A percentile compares a stretch with the other conserved stretches of the same genome.
Evolutionary conservation across 352 stramenopile genomes (phyloP).

Genomic region (Phytophthora ramorum): DNA sequence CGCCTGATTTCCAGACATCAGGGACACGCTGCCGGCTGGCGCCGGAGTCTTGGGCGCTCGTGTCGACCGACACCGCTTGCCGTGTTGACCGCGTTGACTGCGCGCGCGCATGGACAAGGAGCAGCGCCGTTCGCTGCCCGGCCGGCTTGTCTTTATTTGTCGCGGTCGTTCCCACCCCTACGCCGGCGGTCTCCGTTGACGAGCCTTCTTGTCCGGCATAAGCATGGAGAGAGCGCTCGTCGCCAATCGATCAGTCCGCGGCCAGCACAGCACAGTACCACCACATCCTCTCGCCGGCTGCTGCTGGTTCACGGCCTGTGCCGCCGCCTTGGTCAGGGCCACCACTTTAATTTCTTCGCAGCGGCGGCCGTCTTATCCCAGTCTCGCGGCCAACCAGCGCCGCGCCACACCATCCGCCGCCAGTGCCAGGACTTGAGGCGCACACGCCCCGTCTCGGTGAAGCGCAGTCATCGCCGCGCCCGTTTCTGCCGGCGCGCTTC

Average conservation of each 20-base stretch:
- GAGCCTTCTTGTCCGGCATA: background rate
- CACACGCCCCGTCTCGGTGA: constrained; percentile 26
- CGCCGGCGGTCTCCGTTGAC: constrained; percentile 5
- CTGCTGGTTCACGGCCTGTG: background rate
- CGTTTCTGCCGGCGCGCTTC: constrained; percentile 18
- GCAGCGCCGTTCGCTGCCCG: constrained; percentile 7
- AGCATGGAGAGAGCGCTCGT: constrained; percentile 16
- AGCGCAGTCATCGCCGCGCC: constrained; percentile 32
- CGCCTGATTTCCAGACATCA: constrained; percentile 37
- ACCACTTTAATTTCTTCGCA: background rate
- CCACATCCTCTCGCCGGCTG: constrained; percentile 3
- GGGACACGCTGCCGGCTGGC: constrained; percentile 33
- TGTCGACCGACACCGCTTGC: constrained; percentile 19
- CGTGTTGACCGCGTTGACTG: constrained; percentile 35
- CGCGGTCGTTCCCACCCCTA: constrained; percentile 25
- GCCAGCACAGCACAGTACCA: constrained; percentile 1
- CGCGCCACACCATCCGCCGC: constrained; percentile 18
- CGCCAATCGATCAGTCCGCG: constrained; percentile 37
- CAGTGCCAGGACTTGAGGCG: constrained; percentile 35
- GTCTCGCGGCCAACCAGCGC: background rate
- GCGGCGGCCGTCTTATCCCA: background rate
- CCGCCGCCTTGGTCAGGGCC: constrained; percentile 14
- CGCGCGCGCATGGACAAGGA: constrained; percentile 9
- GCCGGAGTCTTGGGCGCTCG: background rate
- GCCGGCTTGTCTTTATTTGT: constrained; percentile 31